A percentile compares a stretch with the other conserved stretches of the same genome.
These are phyloP conservation scores for Seiridium unicorne DNA, from an alignment of 2,329 filamentous ascomycete genomes.

Conservation along the genomic window DNA sequence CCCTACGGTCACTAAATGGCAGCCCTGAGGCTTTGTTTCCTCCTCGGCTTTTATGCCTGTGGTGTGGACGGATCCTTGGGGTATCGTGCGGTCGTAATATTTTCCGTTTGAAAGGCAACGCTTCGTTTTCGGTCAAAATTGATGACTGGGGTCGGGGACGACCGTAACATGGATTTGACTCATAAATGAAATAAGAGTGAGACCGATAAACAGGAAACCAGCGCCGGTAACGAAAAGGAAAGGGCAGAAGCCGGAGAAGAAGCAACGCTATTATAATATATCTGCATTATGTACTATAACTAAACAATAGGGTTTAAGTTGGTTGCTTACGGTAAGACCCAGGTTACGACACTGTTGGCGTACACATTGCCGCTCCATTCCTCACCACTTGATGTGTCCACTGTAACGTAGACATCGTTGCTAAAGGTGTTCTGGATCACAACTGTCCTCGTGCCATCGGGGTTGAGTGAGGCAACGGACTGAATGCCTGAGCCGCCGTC, in stretches of 20 bases:
- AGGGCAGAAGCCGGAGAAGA: not conserved
- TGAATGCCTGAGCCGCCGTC: constrained; percentile 36
- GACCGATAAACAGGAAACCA: not conserved
- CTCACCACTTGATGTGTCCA: constrained; percentile 31
- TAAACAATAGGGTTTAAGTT: not conserved
- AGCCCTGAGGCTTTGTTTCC: too few relatives aligned
- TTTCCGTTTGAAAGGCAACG: too few relatives aligned
- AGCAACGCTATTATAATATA: not conserved
- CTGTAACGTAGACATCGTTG: constrained; percentile 41
- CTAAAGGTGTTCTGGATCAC: constrained; percentile 46
- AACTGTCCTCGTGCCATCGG: constrained; percentile 42
- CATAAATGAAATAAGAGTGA: too few relatives aligned
- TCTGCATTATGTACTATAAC: not conserved
- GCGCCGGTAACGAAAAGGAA: not conserved
- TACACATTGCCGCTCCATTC: constrained; percentile 37
- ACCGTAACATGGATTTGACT: too few relatives aligned
- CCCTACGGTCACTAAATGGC: too few relatives aligned
- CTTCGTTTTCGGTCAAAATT: too few relatives aligned
- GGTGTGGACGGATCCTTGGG: too few relatives aligned
- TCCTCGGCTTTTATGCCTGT: too few relatives aligned
- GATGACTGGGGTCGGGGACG: too few relatives aligned
- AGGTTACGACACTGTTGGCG: constrained; percentile 34
- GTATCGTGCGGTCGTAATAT: too few relatives aligned
- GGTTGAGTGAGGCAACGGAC: constrained; percentile 45
- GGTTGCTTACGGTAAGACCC: constrained; percentile 42